Evolutionary conservation across 2,329 filamentous ascomycete genomes (phyloP), one percentile per base, ranked within the genome.

Genomic region (Aspergillus cejpii): DNA sequence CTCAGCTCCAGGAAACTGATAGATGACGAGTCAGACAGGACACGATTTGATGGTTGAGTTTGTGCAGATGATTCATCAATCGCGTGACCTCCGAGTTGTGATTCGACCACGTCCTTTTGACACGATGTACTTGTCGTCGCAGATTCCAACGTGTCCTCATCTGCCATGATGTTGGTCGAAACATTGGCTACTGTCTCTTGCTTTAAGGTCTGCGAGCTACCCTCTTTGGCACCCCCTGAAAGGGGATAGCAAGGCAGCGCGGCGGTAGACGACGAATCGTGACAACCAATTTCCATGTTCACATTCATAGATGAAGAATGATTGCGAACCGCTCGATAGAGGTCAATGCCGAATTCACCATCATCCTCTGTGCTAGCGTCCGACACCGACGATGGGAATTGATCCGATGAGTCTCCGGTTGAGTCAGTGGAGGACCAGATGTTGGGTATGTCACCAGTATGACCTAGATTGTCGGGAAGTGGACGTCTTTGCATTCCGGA

Each of bases 361-460:
- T 64, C 61, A 26, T 53, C 48, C 33, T 57, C 57, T n/a, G 61
- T 64, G 43, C 57, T 59, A 11, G 53, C 55, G 37, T 61, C 56
- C 10, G 61, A 63, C 21, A 59, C 33, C 6, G 52, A 49, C 3
- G 53, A 51, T n/a, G 51, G 47, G 39, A 53, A 56, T 12, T 38
- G 38, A 41, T 51, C 47, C 19, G 44, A 44, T 23, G 41, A 49
- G n/a, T 53, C 54, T n/a, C 54, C 55, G 14, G 53, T 48, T 3
- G 55, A 56, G 20, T 55, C 53, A 12, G 49, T 43, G 10, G 44
- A 47, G 12, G 46, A 48, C 52, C 52, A 54, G 24, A 41, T 19
- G 14, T 37, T 39, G 26, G 27, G 43, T 20, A 44, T 41, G 11
- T 48, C 19, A 19, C 29, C 33, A 20, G 21, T 23, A 6, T 27